These are phyloP conservation scores for Paracorniculantispora psalliotae DNA, from an alignment of 2,329 filamentous ascomycete species.

Conservation along the genomic window DNA sequence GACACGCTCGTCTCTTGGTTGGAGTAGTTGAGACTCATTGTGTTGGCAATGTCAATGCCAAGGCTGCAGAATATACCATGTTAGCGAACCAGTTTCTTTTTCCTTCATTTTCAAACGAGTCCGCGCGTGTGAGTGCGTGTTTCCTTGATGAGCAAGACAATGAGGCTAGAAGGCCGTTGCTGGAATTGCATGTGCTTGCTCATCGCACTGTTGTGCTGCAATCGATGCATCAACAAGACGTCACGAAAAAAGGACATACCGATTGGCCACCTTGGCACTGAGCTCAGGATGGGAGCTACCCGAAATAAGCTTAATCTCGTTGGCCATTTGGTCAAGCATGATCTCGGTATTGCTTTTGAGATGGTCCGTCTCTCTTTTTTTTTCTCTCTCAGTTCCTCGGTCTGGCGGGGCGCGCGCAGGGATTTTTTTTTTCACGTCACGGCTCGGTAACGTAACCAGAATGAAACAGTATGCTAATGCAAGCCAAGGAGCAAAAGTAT, in stretches of 20 bases:
- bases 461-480: slow-evolving; percentile 1
- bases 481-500: background rate
- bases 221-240: background rate
- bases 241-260: slow-evolving; percentile 33
- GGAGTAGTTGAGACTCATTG: slow-evolving; percentile 77
- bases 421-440: slow-evolving; percentile 6
- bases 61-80: slow-evolving; percentile 45
- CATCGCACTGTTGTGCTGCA: background rate
- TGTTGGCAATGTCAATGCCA: slow-evolving; percentile 73
- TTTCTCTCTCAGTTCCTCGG: background rate
- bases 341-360: slow-evolving; percentile 5
- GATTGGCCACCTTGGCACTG: slow-evolving; percentile 40
- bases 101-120: background rate
- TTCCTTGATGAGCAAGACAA: background rate
- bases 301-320: slow-evolving; percentile 50
- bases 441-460: slow-evolving; percentile 4
- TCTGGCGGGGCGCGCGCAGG: slow-evolving; percentile 10
- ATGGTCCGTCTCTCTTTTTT: background rate
- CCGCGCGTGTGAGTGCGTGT: background rate
- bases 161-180: background rate
- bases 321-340: slow-evolving; percentile 44
- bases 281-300: slow-evolving; percentile 45
- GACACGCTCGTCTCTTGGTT: slow-evolving; percentile 88
- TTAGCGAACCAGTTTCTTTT: slow-evolving; percentile 3
- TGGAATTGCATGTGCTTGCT: background rate